Evolutionary conservation across 2,329 filamentous ascomycete species (phyloP), one percentile per base, ranked within the genome.

Genomic region (Mollisia scopiformis): DNA sequence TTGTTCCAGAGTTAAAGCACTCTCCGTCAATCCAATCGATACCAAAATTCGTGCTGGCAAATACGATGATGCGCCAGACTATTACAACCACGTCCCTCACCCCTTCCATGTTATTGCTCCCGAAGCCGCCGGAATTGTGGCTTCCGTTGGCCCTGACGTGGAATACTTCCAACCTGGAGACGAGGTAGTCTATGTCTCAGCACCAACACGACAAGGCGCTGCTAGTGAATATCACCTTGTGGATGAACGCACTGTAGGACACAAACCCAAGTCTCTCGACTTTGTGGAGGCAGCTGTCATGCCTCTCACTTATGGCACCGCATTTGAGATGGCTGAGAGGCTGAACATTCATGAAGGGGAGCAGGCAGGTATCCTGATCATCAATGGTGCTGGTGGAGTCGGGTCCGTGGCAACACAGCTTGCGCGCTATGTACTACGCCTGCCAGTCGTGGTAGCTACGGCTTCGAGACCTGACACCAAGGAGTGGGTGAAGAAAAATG

Each of bases 311-410:
- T 79, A 74, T 64, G 73, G 75, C 19, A 80, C 78, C 1, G 78
- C 78, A 2, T 80, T 74, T 60, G 74, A 80, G 65, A 71, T 81
- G 23, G 73, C 78, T 2, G 77, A 80, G 62, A 70, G 77, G 21
- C 68, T 80, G 57, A 75, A 82, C 50, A 63, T 64, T 27, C 33
- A 30, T 3, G 41, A 62, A 37, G 57, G 43, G 14, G 62, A 64
- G 35, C 13, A 75, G n/a, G 71, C 74, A 27, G 75, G 69, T 19
- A 68, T 79, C 13, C 61, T 82, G 23, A 80, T 81, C 61, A 75
- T 80, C 65, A 81, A 81, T 59, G 79, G 79, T 1, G 74, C 75
- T 2, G 79, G 79, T 30, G 79, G 76, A 39, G 76, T 81, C 28
- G 79, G 79, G 7, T 75, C 73, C 13, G 73, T 79, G 7, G 78